These are phyloP conservation scores for Aaosphaeria pasadenensis DNA, from an alignment of 2,329 filamentous ascomycete species.

Conservation along the genomic window DNA sequence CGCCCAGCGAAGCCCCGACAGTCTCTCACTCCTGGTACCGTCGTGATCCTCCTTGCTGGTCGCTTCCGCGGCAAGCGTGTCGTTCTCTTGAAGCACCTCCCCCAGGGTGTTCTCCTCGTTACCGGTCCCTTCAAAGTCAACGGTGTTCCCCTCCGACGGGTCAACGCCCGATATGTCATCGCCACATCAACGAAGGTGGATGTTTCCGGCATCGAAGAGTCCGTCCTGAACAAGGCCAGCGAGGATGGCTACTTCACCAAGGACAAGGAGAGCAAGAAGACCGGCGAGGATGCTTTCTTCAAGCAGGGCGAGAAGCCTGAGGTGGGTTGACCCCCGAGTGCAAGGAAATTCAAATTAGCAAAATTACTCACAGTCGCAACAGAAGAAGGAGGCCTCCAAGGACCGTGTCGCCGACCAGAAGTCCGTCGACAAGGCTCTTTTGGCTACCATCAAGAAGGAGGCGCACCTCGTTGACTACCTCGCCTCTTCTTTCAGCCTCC, in stretches of 20 bases:
- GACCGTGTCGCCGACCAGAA: constrained; percentile 96
- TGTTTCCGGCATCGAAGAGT: constrained; percentile 74
- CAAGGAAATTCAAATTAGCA: neutral
- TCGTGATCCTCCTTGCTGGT: constrained; percentile 98
- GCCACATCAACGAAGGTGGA: constrained; percentile 84
- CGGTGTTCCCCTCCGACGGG: constrained; percentile 91
- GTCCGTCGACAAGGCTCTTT: constrained; percentile 92
- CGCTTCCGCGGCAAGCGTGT: constrained; percentile 99
- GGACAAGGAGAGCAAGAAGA: constrained; percentile 94
- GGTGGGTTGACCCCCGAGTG: constrained; percentile 56
- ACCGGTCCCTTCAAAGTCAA: constrained; percentile 99
- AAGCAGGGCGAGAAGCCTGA: constrained; percentile 97
- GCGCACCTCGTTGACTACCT: constrained; percentile 92
- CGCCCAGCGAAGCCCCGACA: constrained; percentile 83
- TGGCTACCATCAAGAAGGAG: constrained; percentile 98
- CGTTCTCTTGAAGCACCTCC: constrained; percentile 95
- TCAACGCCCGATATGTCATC: constrained; percentile 92
- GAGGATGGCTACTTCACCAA: constrained; percentile 88
- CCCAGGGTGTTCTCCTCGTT: constrained; percentile 96
- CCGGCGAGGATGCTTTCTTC: constrained; percentile 98
- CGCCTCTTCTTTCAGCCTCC: constrained; percentile 92
- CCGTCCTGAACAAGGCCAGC: constrained; percentile 74
- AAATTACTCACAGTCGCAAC: constrained; percentile 20
- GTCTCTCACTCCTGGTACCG: constrained; percentile 87
- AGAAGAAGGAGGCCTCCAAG: constrained; percentile 97